Conservation (phyloP, 768 basidiomycete genomes). For the Rhodotorula toruloides region DNA sequence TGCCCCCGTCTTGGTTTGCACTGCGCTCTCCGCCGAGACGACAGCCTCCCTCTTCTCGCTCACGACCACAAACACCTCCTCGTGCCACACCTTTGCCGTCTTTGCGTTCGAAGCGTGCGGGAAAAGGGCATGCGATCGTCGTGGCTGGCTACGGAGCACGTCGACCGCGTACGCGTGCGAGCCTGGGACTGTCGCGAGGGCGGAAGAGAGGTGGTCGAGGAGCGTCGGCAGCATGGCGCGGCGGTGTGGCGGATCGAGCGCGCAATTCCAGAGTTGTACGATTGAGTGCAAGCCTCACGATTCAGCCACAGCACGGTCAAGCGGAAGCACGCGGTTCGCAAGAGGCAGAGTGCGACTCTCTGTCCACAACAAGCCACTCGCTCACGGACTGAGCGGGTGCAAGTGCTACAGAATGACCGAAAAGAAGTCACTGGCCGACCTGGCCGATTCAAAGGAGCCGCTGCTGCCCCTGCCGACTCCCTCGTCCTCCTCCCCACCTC, state of each 20-base stretch:
- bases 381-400: too few species aligned
- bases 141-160: slow-evolving; percentile 44
- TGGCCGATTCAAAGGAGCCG: not conserved
- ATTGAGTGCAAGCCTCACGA: too few species aligned
- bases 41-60: slow-evolving; percentile 60
- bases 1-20: not conserved
- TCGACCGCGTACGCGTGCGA: slow-evolving; percentile 2
- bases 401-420: too few species aligned
- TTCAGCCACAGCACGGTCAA: too few species aligned
- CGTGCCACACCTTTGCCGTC: slow-evolving; percentile 61
- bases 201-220: slow-evolving; percentile 4
- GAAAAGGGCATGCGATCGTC: slow-evolving; percentile 61
- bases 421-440: too few species aligned
- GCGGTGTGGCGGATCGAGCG: not conserved
- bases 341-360: not conserved
- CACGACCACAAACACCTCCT: slow-evolving; percentile 71
- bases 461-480: not conserved
- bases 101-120: slow-evolving; percentile 61
- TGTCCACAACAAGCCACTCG: too few species aligned
- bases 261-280: too few species aligned
- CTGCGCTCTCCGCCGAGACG: not conserved
- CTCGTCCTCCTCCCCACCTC: not conserved
- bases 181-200: slow-evolving; percentile 8
- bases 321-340: not conserved
- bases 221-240: slow-evolving; percentile 12